Evolutionary conservation across 495 filamentous ascomycete genomes (phyloP).

Genomic region (Bacidia rubella): DNA sequence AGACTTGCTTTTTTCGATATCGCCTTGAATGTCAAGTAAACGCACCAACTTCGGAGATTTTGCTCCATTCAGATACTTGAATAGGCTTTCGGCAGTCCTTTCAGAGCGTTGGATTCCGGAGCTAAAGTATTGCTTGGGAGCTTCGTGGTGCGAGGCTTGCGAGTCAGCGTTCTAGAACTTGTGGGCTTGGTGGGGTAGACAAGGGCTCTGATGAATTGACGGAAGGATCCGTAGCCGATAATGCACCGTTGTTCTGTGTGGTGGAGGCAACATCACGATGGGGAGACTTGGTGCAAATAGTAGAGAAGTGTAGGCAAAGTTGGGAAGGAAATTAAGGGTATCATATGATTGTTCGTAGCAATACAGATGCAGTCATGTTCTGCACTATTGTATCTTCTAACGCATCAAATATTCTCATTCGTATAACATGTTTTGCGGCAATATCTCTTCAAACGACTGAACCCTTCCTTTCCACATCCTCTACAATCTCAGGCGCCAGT

Average conservation of each 20-base stretch:
- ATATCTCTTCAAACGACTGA: constrained; percentile 12
- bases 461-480: constrained; percentile 21
- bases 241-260: too few relatives aligned
- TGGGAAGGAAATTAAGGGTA: background rate
- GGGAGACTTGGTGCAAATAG: background rate
- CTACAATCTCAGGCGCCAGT: constrained; percentile 22
- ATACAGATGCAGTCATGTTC: background rate
- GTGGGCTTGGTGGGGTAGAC: background rate
- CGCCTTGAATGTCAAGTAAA: background rate
- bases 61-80: background rate
- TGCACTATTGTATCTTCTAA: background rate
- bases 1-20: too few relatives aligned
- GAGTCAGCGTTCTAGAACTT: background rate
- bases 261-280: too few relatives aligned
- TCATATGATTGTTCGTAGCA: too few relatives aligned
- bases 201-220: background rate
- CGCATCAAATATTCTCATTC: background rate
- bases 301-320: background rate
- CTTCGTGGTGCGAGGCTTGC: background rate
- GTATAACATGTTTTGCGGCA: background rate
- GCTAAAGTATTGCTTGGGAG: background rate
- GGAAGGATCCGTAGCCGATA: background rate
- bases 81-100: background rate
- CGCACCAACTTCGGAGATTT: background rate
- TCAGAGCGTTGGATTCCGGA: background rate